phyloP scores from a whole-genome alignment of 768 basidiomycete genomes.

The Infundibulicybe gibba region DNA sequence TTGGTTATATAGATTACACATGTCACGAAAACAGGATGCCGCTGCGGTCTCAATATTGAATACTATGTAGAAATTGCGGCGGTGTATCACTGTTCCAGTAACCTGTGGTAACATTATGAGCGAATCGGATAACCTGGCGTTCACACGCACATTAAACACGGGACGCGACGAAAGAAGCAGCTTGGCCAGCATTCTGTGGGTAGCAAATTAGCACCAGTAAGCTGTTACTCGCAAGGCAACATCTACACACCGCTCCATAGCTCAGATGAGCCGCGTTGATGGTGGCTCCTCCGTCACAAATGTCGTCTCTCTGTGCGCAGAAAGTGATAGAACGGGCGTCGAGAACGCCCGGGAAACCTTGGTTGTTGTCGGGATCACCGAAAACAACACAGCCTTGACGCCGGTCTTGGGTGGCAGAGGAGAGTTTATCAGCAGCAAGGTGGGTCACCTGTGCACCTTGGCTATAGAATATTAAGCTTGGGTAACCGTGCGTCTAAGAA shows the following conservation, averaged over 20 bases:
- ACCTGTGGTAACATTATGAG: no score
- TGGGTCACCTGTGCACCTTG: conserved; percentile 35
- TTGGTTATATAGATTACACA: no score
- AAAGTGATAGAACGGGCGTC: conserved; percentile 11
- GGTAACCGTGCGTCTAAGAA: conserved; percentile 4
- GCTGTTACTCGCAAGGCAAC: neutral
- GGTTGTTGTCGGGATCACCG: conserved; percentile 18
- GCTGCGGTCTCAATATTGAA: no score
- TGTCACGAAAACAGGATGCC: no score
- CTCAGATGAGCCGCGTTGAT: conserved; percentile 16
- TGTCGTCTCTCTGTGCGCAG: conserved; percentile 15
- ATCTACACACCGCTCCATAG: conserved; percentile 14
- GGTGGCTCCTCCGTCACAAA: conserved; percentile 14
- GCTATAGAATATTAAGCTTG: conserved; percentile 7
- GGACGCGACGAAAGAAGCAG: neutral
- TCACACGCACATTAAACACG: neutral
- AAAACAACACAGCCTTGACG: conserved; percentile 19
- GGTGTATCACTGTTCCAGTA: no score
- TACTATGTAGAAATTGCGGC: no score
- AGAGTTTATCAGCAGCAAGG: conserved; percentile 29
- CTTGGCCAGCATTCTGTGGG: neutral
- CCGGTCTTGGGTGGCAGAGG: conserved; percentile 16
- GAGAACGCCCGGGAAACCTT: conserved; percentile 14
- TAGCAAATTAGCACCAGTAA: neutral
- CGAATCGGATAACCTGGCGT: no score